Conservation (phyloP, 176 grass and related monocot species). For the Thalia dealbata region DNA sequence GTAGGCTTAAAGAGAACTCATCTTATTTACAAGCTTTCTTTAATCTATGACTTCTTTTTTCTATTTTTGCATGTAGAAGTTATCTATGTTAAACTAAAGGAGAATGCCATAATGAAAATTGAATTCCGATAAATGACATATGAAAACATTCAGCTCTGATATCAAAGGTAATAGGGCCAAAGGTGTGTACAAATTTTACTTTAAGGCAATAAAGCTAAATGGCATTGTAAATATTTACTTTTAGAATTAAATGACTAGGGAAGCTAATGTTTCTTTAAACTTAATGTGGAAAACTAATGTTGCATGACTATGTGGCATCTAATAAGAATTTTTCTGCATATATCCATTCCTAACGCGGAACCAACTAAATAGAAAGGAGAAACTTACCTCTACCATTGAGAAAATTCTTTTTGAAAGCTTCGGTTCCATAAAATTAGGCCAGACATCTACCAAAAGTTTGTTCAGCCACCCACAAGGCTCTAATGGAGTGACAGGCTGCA, state of each 20-base stretch:
- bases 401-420: conserved; percentile 60
- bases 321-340: background rate
- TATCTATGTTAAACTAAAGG: too few relatives aligned
- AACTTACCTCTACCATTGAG: conserved; percentile 80
- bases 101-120: too few relatives aligned
- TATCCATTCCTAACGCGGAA: background rate
- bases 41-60: background rate
- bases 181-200: too few relatives aligned
- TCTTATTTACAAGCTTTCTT: background rate
- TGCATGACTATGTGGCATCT: background rate
- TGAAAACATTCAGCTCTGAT: too few relatives aligned
- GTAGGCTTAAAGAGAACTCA: background rate
- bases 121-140: too few relatives aligned
- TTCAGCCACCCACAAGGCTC: conserved; percentile 88
- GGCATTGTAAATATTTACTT: background rate
- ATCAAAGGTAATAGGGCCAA: too few relatives aligned
- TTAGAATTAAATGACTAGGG: background rate
- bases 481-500: conserved; percentile 62
- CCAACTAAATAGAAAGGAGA: conserved; percentile 11
- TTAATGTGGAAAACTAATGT: too few relatives aligned
- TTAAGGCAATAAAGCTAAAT: too few relatives aligned
- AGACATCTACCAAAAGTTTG: conserved; percentile 77
- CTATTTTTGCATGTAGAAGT: too few relatives aligned
- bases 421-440: conserved; percentile 97
- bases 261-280: too few relatives aligned